These are phyloP conservation scores for Termitomyces eurrhizus DNA, from an alignment of 768 basidiomycete species.

Conservation along the genomic window DNA sequence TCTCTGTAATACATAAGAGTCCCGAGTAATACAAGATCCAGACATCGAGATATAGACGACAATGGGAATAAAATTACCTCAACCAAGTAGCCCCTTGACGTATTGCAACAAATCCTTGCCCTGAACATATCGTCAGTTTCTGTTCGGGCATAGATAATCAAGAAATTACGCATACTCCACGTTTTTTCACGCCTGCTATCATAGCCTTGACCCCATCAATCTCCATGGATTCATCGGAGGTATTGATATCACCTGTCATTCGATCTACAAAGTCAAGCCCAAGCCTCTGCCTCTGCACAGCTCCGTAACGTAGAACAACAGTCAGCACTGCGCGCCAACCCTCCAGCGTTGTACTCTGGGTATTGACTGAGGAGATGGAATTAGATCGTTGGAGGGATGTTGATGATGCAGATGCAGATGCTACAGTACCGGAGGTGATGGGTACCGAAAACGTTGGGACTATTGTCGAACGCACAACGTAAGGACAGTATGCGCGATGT, in stretches of 20 bases:
- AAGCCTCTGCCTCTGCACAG: constrained; percentile 50
- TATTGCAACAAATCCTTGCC: constrained; percentile 70
- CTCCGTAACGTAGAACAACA: constrained; percentile 62
- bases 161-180: constrained; percentile 51
- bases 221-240: constrained; percentile 28
- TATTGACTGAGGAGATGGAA: constrained; percentile 26
- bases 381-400: constrained; percentile 18
- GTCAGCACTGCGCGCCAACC: constrained; percentile 81
- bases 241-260: constrained; percentile 8
- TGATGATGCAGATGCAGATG: constrained; percentile 18
- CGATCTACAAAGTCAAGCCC: constrained; percentile 23
- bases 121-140: constrained; percentile 30
- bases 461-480: constrained; percentile 64
- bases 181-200: constrained; percentile 71
- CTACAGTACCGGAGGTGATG: constrained; percentile 15
- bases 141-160: not conserved
- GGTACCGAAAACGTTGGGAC: constrained; percentile 53
- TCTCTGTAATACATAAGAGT: not conserved
- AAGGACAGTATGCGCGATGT: constrained; percentile 86
- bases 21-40: not conserved
- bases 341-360: constrained; percentile 40
- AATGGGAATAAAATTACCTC: constrained; percentile 16
- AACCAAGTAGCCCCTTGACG: constrained; percentile 64
- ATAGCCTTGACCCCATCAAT: constrained; percentile 63
- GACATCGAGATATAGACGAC: not conserved